Evolutionary conservation across 2,329 filamentous ascomycete species (phyloP).

Genomic region (Capronia epimyces): DNA sequence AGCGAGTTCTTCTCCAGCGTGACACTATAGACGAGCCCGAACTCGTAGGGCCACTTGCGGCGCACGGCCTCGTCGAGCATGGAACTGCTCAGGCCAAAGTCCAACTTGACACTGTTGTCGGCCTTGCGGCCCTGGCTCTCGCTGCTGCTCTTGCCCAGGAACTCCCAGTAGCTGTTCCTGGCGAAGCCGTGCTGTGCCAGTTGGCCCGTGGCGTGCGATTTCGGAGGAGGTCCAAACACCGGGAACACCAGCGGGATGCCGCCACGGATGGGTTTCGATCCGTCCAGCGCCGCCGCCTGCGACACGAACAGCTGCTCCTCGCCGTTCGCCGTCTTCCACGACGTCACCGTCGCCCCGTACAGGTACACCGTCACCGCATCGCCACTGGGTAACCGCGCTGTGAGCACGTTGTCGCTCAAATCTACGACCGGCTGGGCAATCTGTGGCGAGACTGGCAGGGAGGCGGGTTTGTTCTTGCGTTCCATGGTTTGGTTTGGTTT

Average conservation of each 20-base stretch:
- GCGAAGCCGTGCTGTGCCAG: constrained; percentile 95
- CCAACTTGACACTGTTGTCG: constrained; percentile 77
- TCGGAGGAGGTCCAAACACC: constrained; percentile 73
- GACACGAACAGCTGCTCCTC: constrained; percentile 83
- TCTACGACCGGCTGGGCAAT: constrained; percentile 72
- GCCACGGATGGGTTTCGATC: constrained; percentile 81
- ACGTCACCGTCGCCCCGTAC: constrained; percentile 86
- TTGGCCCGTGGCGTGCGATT: constrained; percentile 67
- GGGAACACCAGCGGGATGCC: constrained; percentile 26
- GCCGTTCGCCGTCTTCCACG: constrained; percentile 79
- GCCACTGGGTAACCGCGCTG: constrained; percentile 76
- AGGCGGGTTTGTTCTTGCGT: constrained; percentile 74
- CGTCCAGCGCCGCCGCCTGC: constrained; percentile 73
- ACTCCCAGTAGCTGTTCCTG: constrained; percentile 85
- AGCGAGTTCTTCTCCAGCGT: constrained; percentile 70
- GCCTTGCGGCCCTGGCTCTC: constrained; percentile 40
- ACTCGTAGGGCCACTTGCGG: constrained; percentile 76
- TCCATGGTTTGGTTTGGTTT: constrained; percentile 52
- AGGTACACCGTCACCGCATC: constrained; percentile 81
- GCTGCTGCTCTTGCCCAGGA: constrained; percentile 77
- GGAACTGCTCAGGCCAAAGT: constrained; percentile 79
- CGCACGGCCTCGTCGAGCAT: constrained; percentile 64
- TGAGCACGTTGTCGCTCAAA: constrained; percentile 66
- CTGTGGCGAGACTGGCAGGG: constrained; percentile 67
- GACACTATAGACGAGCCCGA: constrained; percentile 89